A percentile compares a stretch with the other conserved stretches of the same genome.
These are phyloP conservation scores for Ceratocystis albifundus DNA, from an alignment of 2,329 filamentous ascomycete species.

Conservation along the genomic window DNA sequence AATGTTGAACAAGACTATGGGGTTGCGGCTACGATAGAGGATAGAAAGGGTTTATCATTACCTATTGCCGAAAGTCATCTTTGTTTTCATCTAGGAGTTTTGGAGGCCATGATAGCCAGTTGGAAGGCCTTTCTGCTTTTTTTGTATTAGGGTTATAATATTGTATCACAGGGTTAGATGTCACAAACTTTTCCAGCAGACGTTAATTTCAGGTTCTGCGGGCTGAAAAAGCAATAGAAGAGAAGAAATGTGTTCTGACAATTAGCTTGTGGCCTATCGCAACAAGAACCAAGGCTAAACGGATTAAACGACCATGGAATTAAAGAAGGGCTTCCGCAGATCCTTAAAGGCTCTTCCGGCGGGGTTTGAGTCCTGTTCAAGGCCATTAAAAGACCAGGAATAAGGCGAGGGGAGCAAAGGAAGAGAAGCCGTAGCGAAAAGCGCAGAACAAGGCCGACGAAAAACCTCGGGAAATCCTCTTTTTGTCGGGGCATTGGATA, in stretches of 20 bases:
- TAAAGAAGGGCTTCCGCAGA: too few species aligned
- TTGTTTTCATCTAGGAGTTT: background rate
- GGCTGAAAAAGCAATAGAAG: too few species aligned
- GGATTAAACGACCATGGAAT: too few species aligned
- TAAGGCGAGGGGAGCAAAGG: background rate
- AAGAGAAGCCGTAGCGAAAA: background rate
- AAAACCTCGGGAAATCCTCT: conserved; percentile 5
- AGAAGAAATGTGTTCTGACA: too few species aligned
- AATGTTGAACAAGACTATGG: conserved; percentile 66
- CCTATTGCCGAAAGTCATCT: background rate
- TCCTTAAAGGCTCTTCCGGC: too few species aligned
- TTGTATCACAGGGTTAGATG: background rate
- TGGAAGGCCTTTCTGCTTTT: too few species aligned
- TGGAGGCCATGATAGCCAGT: background rate
- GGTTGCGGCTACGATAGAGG: conserved; percentile 39
- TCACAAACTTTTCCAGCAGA: too few species aligned
- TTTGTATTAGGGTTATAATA: background rate
- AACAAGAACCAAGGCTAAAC: too few species aligned
- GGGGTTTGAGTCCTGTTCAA: too few species aligned
- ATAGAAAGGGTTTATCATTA: background rate
- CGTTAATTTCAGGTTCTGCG: too few species aligned
- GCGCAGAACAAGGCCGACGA: background rate
- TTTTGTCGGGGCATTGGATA: background rate
- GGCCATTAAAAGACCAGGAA: background rate
- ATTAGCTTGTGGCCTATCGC: too few species aligned